Percentiles rank a stretch among this genome's conserved stretches.
Conservation (phyloP, 164 flowering plant genomes). For the Amborella trichopoda region DNA sequence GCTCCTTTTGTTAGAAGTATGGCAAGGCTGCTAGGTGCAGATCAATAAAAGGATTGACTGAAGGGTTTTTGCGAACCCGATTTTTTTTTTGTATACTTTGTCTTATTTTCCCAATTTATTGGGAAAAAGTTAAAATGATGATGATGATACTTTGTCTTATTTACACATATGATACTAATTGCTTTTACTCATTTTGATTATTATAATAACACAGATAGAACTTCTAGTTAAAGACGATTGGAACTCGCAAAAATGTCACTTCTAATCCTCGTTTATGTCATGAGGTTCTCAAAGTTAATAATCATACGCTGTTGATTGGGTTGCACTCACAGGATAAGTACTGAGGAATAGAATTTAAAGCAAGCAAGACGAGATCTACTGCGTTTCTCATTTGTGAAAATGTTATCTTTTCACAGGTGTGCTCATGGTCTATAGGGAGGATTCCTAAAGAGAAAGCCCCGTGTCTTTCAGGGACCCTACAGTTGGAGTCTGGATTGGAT, state of each 20-base stretch:
- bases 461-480: slow-evolving; percentile 67
- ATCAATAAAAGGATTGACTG: no score
- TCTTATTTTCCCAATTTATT: no score
- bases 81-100: no score
- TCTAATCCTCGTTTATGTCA: background rate
- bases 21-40: background rate
- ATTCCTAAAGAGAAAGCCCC: slow-evolving; percentile 93
- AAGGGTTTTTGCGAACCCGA: no score
- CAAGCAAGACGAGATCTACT: no score
- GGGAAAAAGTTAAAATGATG: no score
- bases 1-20: background rate
- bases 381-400: no score
- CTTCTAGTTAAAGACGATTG: background rate
- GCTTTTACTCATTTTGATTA: no score
- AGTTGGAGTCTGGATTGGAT: slow-evolving; percentile 56
- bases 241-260: background rate
- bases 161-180: no score
- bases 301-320: background rate
- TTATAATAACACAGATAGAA: no score
- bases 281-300: background rate
- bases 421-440: slow-evolving; percentile 80
- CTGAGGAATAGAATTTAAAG: background rate
- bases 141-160: no score
- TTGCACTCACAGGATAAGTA: background rate
- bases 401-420: slow-evolving; percentile 42